Evolutionary conservation across 1,139 yeast species (phyloP).

Genomic region (Candida sp.): DNA sequence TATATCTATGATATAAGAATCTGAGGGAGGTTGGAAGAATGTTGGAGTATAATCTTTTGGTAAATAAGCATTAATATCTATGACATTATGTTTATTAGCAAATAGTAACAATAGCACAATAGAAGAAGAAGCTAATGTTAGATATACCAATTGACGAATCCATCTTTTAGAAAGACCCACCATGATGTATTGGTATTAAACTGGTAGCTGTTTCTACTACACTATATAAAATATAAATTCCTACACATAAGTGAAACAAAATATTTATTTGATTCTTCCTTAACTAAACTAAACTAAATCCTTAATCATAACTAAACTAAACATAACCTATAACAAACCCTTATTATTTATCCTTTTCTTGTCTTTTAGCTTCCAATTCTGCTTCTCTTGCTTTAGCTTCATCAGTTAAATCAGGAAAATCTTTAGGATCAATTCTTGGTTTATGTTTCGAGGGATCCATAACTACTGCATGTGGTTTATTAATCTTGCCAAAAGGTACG

Average conservation of each 20-base stretch:
- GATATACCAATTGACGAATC: constrained; percentile 22
- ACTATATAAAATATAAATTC: too few species aligned
- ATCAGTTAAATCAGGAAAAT: constrained; percentile 24
- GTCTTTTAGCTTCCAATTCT: constrained; percentile 8
- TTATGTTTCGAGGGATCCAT: constrained; percentile 25
- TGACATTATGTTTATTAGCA: constrained; percentile 31
- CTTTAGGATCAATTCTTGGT: constrained; percentile 17
- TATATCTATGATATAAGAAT: constrained; percentile 34
- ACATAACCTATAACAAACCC: constrained; percentile 9
- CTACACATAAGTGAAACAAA: too few species aligned
- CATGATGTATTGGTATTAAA: constrained; percentile 8
- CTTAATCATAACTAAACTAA: too few species aligned
- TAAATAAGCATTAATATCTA: constrained; percentile 24
- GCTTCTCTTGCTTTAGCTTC: constrained; percentile 27
- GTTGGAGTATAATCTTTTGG: constrained; percentile 31
- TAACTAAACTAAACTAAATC: too few species aligned
- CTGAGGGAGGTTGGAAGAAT: constrained; percentile 40
- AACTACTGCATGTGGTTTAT: constrained; percentile 41
- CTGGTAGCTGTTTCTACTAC: too few species aligned
- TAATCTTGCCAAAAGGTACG: constrained; percentile 35
- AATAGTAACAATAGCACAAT: constrained; percentile 18
- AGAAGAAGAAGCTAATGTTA: constrained; percentile 15
- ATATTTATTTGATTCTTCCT: too few species aligned
- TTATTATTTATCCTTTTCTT: background rate
- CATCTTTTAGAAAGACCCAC: constrained; percentile 21